Evolutionary conservation across 1,284 basidiomycete genomes (phyloP).

Genomic region (Takashimella tepidaria): DNA sequence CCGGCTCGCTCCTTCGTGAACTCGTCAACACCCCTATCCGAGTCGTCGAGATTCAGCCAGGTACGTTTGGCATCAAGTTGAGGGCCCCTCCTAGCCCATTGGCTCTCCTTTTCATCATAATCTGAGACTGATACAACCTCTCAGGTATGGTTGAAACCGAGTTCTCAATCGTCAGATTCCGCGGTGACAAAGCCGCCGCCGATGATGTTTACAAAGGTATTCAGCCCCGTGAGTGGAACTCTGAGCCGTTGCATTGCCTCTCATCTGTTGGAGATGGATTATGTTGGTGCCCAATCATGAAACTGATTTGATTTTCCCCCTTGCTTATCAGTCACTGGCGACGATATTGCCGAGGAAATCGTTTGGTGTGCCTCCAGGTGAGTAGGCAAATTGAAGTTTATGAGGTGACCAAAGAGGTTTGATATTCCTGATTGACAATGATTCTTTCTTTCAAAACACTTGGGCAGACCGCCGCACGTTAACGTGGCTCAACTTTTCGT

Average conservation of each 20-base stretch:
- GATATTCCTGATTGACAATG: no score
- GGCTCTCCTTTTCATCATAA: background rate
- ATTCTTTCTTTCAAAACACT: no score
- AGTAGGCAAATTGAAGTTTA: no score
- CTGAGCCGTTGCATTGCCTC: background rate
- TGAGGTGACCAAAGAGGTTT: no score
- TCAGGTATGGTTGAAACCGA: slow-evolving; percentile 46
- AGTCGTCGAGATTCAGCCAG: slow-evolving; percentile 86
- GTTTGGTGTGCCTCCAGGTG: slow-evolving; percentile 58
- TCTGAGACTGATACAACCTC: background rate
- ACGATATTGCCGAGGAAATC: slow-evolving; percentile 94
- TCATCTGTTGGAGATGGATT: background rate
- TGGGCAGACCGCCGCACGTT: slow-evolving; percentile 28
- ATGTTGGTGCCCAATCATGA: slow-evolving; percentile 3
- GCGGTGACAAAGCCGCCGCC: slow-evolving; percentile 73
- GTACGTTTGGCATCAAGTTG: slow-evolving; percentile 44
- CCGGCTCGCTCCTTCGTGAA: slow-evolving; percentile 74
- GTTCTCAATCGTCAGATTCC: slow-evolving; percentile 82
- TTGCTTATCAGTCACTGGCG: slow-evolving; percentile 57
- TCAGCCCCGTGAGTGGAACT: slow-evolving; percentile 41
- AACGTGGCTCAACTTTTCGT: slow-evolving; percentile 26
- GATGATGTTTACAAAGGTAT: slow-evolving; percentile 86
- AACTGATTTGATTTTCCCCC: no score
- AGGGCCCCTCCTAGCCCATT: background rate
- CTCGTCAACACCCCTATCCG: slow-evolving; percentile 83